Evolutionary conservation across 2,329 filamentous ascomycete genomes (phyloP).

Genomic region (Aspergillus sp.): DNA sequence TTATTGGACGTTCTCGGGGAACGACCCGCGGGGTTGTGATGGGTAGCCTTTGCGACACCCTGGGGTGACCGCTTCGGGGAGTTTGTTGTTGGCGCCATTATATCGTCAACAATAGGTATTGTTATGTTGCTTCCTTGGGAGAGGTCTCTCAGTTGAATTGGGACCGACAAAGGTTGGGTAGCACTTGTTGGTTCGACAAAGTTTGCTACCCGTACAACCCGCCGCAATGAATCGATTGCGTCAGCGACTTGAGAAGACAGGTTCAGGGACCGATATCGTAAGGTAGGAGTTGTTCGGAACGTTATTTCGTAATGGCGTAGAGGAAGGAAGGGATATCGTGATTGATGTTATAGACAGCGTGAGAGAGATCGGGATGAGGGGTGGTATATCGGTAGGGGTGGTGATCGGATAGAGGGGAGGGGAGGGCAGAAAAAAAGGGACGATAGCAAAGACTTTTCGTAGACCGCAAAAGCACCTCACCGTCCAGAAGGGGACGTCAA

Average conservation of each 20-base stretch:
- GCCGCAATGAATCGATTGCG: conserved; percentile 23
- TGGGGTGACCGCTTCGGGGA: conserved; percentile 33
- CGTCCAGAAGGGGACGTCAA: conserved; percentile 35
- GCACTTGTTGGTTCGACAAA: conserved; percentile 15
- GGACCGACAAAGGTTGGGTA: conserved; percentile 2
- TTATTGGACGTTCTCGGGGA: conserved; percentile 31
- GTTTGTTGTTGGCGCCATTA: conserved; percentile 30
- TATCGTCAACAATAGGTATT: conserved; percentile 13
- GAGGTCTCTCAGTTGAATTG: conserved; percentile 4
- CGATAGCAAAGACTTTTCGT: conserved; percentile 12
- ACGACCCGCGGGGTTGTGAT: conserved; percentile 15
- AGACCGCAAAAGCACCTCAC: conserved; percentile 39
- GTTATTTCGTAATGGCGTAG: conserved; percentile 21
- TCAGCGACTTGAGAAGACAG: conserved; percentile 19
- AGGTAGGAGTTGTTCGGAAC: conserved; percentile 12
- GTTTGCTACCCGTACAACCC: conserved; percentile 23
- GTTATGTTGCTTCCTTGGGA: conserved; percentile 4
- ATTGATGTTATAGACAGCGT: conserved; percentile 7
- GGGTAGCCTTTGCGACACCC: conserved; percentile 27
- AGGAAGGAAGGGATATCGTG: conserved; percentile 12
- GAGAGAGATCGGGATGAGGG: conserved; percentile 10
- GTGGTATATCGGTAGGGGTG: conserved; percentile 11
- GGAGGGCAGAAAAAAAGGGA: conserved; percentile 12
- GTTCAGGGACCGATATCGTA: conserved; percentile 9
- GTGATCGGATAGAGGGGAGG: conserved; percentile 16